Percentiles rank a stretch among this genome's conserved stretches.
phyloP scores from a whole-genome alignment of 805 yeast species.

The Candida dajiaensis region DNA sequence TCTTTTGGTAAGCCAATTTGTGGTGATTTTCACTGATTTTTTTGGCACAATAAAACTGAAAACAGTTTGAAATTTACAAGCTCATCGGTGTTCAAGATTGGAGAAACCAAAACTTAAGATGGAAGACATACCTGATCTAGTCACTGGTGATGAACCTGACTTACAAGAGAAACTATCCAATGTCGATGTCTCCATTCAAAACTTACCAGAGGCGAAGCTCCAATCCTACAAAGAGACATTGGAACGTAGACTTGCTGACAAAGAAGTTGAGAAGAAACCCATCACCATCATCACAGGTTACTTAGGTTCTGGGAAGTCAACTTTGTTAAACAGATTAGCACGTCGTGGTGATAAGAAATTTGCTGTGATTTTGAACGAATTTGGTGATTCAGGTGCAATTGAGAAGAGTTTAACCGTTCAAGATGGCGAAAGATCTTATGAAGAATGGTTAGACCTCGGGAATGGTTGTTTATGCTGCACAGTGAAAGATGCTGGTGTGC shows the following conservation, averaged over 20 bases:
- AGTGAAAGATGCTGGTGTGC: conserved; percentile 89
- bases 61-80: background rate
- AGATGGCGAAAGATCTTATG: conserved; percentile 47
- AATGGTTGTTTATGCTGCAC: conserved; percentile 97
- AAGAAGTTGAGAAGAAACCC: conserved; percentile 53
- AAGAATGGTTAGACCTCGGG: conserved; percentile 95
- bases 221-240: conserved; percentile 13
- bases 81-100: background rate
- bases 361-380: conserved; percentile 89
- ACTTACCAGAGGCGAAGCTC: conserved; percentile 13
- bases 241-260: conserved; percentile 5
- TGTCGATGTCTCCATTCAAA: conserved; percentile 12
- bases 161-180: conserved; percentile 12
- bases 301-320: conserved; percentile 91
- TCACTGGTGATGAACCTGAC: conserved; percentile 21
- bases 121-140: conserved; percentile 22
- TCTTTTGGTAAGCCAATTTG: too few species aligned
- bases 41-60: background rate
- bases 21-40: too few species aligned
- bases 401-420: conserved; percentile 79
- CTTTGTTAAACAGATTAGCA: conserved; percentile 72
- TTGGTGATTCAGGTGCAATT: conserved; percentile 85
- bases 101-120: background rate
- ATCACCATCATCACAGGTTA: conserved; percentile 93
- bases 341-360: conserved; percentile 62